Evolutionary conservation across 768 basidiomycete genomes (phyloP), one percentile per base, ranked within the genome.

Genomic region (Mycena pura): DNA sequence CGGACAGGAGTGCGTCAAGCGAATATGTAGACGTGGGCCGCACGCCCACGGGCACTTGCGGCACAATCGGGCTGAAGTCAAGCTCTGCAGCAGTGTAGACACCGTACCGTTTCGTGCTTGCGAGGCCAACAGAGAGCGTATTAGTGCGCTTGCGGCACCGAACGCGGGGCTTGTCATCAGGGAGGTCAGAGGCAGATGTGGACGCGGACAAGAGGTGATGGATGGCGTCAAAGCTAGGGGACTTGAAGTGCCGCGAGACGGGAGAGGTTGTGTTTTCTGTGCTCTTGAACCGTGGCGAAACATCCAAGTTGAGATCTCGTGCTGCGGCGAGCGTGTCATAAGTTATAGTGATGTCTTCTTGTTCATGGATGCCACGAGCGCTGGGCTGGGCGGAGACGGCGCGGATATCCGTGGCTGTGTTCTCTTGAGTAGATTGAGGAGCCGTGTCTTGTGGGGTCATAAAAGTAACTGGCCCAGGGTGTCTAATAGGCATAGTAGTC

Each of bases 41-140:
- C 27, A 28, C 21, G 15, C 2, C n/a, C n/a, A n/a, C 39, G 34
- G 38, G 19, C 28, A 21, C 39, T 15, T 46, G 28, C 28, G 51
- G 39, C 31, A 17, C 24, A 39, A 63, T 56, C 10, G 54, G 54
- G 36, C 58, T 57, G 4, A 60, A 58, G 40, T 62, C 66, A 29
- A 62, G 53, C 40, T 67, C 59, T 28, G 70, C 69, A 27, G 72
- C 69, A 6, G 76, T 74, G 60, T 78, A 78, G 10, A 79, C 76
- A 5, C 77, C 79, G 47, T 78, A 78, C 13, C 79, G 73, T 61
- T 74, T 77, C 41, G 63, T 44, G 40, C 63, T 54, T 14, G 22
- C 41, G 41, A 54, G 29, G 13, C 32, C 51, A 5, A 36, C 47
- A 24, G 63, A 70, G 49, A 68, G 61, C 14, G 68, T 70, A 39